Evolutionary conservation across 805 yeast genomes (phyloP).

Genomic region (Maudiozyma serrabonitensis): DNA sequence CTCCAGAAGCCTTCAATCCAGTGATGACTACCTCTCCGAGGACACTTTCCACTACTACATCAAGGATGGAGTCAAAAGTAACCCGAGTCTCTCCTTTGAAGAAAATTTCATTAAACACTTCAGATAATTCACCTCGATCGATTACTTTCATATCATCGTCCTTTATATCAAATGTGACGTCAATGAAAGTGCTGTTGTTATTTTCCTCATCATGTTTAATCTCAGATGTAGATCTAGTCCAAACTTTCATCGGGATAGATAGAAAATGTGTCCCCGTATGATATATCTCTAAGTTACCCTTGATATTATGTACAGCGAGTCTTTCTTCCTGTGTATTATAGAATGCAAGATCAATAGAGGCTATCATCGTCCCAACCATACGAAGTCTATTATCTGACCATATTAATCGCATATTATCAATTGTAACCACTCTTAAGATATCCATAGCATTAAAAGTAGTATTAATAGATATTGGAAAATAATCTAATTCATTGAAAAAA

Average conservation of each 20-base stretch:
- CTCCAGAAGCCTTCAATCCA: conserved; percentile 22
- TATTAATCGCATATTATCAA: conserved; percentile 30
- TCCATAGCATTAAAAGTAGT: conserved; percentile 15
- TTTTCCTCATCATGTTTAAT: conserved; percentile 16
- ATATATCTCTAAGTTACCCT: conserved; percentile 35
- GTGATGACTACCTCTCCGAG: conserved; percentile 23
- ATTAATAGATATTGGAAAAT: conserved; percentile 15
- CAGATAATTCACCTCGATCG: conserved; percentile 33
- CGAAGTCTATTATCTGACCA: conserved; percentile 29
- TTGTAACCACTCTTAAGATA: conserved; percentile 30
- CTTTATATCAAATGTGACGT: conserved; percentile 33
- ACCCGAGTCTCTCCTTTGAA: conserved; percentile 31
- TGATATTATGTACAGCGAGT: conserved; percentile 29
- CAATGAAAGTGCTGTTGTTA: conserved; percentile 21
- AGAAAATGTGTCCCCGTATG: conserved; percentile 36
- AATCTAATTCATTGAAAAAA: conserved; percentile 12
- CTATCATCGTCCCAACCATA: conserved; percentile 32
- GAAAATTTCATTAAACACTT: conserved; percentile 36
- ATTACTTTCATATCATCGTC: conserved; percentile 36
- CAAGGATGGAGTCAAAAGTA: conserved; percentile 16
- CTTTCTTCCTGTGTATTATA: conserved; percentile 17
- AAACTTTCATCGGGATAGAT: conserved; percentile 34
- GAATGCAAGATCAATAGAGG: conserved; percentile 27
- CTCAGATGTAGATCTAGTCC: conserved; percentile 37
- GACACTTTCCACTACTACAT: conserved; percentile 16